Percentiles rank a stretch among this genome's conserved stretches.
Conservation (phyloP, 495 filamentous ascomycete genomes). For the Opeltia flavorubescens region DNA sequence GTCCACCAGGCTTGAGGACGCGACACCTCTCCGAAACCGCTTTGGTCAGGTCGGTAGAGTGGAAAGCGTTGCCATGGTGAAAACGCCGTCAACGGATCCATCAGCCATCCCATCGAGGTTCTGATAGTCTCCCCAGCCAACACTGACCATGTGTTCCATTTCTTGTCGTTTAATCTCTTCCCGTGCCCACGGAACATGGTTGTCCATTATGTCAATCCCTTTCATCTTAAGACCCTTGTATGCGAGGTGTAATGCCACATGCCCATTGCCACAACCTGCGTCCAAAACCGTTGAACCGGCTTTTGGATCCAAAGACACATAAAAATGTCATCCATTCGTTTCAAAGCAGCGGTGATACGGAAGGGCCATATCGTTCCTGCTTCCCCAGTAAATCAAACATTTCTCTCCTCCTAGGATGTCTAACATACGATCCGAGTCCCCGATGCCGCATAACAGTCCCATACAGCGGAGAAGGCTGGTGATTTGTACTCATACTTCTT, state of each 20-base stretch:
- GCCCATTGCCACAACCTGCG: constrained; percentile 36
- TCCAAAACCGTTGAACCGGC: constrained; percentile 31
- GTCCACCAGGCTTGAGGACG: constrained; percentile 34
- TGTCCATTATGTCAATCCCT: constrained; percentile 37
- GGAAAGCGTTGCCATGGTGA: constrained; percentile 46
- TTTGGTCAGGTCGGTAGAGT: constrained; percentile 35
- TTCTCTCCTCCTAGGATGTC: too few relatives aligned
- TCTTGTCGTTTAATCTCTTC: constrained; percentile 24
- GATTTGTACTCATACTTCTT: too few relatives aligned
- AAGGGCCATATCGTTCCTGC: constrained; percentile 32
- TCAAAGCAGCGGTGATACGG: constrained; percentile 24
- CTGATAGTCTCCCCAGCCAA: constrained; percentile 38
- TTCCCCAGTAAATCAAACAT: too few relatives aligned
- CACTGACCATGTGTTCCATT: constrained; percentile 24
- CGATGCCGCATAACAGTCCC: too few relatives aligned
- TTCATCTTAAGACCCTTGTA: constrained; percentile 24
- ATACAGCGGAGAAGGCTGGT: too few relatives aligned
- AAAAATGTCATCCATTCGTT: constrained; percentile 23
- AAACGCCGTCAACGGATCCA: constrained; percentile 35
- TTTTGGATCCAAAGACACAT: constrained; percentile 22
- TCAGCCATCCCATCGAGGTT: constrained; percentile 27
- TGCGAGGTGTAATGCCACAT: constrained; percentile 35
- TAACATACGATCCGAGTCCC: too few relatives aligned
- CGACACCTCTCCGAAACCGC: constrained; percentile 34
- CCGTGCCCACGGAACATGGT: constrained; percentile 31